Evolutionary conservation across 139 green algal genomes (phyloP).

Genomic region (Bryopsis sp.): DNA sequence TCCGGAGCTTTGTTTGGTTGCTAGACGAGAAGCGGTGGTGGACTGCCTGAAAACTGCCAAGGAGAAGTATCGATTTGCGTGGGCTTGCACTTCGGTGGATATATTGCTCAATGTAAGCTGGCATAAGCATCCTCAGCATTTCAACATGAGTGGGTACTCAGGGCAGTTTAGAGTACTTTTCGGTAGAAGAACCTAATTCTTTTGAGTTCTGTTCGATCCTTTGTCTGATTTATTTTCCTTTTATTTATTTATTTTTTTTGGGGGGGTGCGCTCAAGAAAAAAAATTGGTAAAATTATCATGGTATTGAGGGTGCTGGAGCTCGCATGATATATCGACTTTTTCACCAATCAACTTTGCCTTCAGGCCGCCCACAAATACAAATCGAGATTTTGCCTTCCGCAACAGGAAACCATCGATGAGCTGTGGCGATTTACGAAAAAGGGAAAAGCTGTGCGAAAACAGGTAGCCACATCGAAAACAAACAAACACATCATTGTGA

Average conservation of each 20-base stretch:
- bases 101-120: background rate
- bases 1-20: background rate
- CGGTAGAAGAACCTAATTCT: background rate
- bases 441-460: background rate
- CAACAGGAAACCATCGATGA: background rate
- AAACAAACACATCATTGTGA: no score
- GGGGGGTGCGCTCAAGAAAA: no score
- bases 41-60: background rate
- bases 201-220: background rate
- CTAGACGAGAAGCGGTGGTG: background rate
- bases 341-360: background rate
- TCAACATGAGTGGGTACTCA: no score
- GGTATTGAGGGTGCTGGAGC: background rate
- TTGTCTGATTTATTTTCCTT: background rate
- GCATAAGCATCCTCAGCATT: background rate
- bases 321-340: background rate
- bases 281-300: background rate
- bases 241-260: background rate
- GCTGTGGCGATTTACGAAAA: background rate
- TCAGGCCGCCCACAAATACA: background rate
- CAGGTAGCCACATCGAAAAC: constrained; percentile 3
- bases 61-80: background rate
- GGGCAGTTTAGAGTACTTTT: background rate
- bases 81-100: background rate
- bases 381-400: background rate